Conservation (phyloP, 2,329 filamentous ascomycete species). For the Ceratocystis cacaofunesta region DNA sequence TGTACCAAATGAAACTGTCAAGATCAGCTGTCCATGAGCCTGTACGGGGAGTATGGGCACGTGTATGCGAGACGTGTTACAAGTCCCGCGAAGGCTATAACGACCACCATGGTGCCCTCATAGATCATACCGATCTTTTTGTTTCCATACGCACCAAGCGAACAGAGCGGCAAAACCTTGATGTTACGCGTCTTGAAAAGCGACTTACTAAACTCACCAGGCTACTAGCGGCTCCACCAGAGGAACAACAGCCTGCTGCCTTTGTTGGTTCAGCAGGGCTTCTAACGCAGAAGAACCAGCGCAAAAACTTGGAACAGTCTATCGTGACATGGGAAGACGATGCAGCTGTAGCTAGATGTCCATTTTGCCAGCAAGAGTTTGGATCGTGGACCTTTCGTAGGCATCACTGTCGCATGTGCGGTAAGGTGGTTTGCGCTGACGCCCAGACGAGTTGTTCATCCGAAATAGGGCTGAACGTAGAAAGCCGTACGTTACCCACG, state of each 20-base stretch:
- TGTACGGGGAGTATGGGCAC: conserved; percentile 76
- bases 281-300: conserved; percentile 54
- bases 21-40: conserved; percentile 81
- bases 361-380: conserved; percentile 93
- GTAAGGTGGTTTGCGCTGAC: conserved; percentile 84
- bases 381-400: conserved; percentile 81
- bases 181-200: conserved; percentile 82
- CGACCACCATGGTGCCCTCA: conserved; percentile 58
- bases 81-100: conserved; percentile 94
- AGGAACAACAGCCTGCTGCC: conserved; percentile 38
- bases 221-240: conserved; percentile 59
- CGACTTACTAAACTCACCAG: conserved; percentile 79
- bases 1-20: conserved; percentile 98
- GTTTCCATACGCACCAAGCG: conserved; percentile 54
- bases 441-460: conserved; percentile 68
- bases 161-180: conserved; percentile 73
- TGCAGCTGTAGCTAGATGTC: conserved; percentile 61
- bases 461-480: conserved; percentile 68
- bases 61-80: conserved; percentile 98
- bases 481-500: conserved; percentile 29
- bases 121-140: conserved; percentile 62
- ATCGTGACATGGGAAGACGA: conserved; percentile 95
- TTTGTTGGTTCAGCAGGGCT: conserved; percentile 39
- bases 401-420: conserved; percentile 90
- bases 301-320: conserved; percentile 75